Base-by-base conservation (phyloP, 2,329 filamentous ascomycete genomes). In the Fusarium xyrophilum region DNA sequence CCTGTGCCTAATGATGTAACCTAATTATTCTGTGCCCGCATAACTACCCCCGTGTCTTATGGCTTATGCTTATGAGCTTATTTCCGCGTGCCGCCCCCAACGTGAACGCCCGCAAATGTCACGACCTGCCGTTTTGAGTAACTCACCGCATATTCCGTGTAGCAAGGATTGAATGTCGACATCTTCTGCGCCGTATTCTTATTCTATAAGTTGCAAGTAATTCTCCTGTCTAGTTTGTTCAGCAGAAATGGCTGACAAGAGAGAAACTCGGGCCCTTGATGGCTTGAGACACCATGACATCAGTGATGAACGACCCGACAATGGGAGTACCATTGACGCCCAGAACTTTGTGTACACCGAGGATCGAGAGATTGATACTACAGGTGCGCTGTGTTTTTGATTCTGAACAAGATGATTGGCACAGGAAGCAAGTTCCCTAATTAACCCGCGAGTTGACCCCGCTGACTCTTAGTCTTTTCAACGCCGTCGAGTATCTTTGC, bases 341-440 rank as follows among this genome's bases (percentile, higher is more conserved):
- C 35, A 81, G 55, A 75, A 74, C 9, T 81, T 79, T 67, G 76
- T 68, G 6, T 78, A 78, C 51, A 71, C 75, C 1, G 82, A 84
- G 3, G 78, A 79, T 50, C 76, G 81, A 12, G 85, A 86, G 74
- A 83, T 87, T 23, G 85, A 85, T 1, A 76, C 86, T 30, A 82
- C 81, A 0, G 84, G 84, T 5, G 81, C 85, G 81, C 85, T 9
- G 82, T 85, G 1, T 86, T 86, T 56, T 66, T 87, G 39, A 87
- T 87, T 39, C 66, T 87, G 21, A 87, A 87, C 61, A 86, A 86
- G 71, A 87, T 87, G 83, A 86, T 87, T 39, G 85, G 85, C 14
- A 86, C 85, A 4, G 85, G 85, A 70, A 86, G 84, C 86, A 73
- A 72, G 83, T 66, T n/a, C n/a, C n/a, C n/a, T n/a, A n/a, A n/a